Evolutionary conservation across 345 rosid species (phyloP), one percentile per base, ranked within the genome.

Genomic region (Acer campestre): DNA sequence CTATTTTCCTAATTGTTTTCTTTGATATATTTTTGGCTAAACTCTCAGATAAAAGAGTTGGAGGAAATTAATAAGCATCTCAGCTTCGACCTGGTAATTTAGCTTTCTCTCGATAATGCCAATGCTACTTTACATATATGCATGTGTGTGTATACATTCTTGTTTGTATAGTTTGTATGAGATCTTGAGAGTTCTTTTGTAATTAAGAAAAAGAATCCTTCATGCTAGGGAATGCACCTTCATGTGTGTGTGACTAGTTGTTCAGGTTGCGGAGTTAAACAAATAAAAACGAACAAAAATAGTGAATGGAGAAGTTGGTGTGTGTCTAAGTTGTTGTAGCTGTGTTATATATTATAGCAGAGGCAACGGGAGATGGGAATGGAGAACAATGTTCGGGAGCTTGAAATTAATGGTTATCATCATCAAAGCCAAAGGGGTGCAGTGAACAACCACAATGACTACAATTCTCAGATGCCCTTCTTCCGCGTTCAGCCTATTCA

Each of bases 401-500:
- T 85, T 82, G 85, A 84, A 71, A 84, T n/a, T n/a, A n/a, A 68
- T 49, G 68, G 69, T 63, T 75, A 70, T 71, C 83, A 80, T 3
- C 20, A 70, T 2, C 61, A 62, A 29, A 77, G 78, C n/a, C 71
- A 77, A 7, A 25, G 27, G 23, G 27, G 27, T n/a, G 63, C 63
- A 18, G 27, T 53, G 58, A 53, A 53, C 62, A 53, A 53, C 62
- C 58, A 58, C 64, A 75, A 82, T 78, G 85, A 82, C 53, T 84
- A 78, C 77, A 78, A 65, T 31, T 72, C 84, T 31, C 86, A 81
- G 72, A 78, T 84, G 81, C 87, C 89, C 13, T 82, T 85, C 11
- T 89, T 80, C 79, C 84, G 89, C 12, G 86, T 89, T 78, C 90
- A 85, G 81, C 92, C 92, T 1, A 81, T 86, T 73, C 92, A 87